These are phyloP conservation scores for apple (Malus domestica) DNA, from an alignment of 306 rosid genomes.

Conservation along the genomic window DNA sequence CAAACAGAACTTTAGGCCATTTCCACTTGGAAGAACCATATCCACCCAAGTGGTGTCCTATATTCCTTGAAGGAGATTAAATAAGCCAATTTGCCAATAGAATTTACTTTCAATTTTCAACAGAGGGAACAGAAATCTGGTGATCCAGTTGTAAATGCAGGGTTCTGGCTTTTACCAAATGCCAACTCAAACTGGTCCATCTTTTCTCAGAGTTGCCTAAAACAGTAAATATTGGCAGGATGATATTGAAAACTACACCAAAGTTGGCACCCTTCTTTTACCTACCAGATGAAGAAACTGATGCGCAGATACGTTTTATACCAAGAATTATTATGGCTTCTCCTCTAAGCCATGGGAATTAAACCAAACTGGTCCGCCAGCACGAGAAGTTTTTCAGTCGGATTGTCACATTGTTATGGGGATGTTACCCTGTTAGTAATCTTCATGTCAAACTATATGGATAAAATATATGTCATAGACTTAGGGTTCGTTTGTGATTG, in stretches of 20 bases:
- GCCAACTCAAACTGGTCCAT: neutral
- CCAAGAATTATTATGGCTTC: neutral
- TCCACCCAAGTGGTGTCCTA: neutral
- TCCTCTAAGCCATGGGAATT: slow-evolving; percentile 1
- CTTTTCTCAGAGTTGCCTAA: neutral
- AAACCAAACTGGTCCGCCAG: neutral
- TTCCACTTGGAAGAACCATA: no score
- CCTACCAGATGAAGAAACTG: slow-evolving; percentile 11
- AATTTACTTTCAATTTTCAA: neutral
- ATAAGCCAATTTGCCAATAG: neutral
- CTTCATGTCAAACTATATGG: neutral
- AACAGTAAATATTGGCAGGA: slow-evolving; percentile 7
- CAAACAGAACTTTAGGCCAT: no score
- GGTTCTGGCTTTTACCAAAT: neutral
- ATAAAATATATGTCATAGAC: no score
- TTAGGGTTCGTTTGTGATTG: neutral
- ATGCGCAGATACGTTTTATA: neutral
- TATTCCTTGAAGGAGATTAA: neutral
- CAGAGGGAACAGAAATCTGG: neutral
- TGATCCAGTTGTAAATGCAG: neutral
- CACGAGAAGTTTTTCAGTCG: neutral
- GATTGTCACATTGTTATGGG: neutral
- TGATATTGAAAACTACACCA: slow-evolving; percentile 15
- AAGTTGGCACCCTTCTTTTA: slow-evolving; percentile 18
- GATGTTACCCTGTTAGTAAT: no score